Evolutionary conservation across 495 filamentous ascomycete genomes (phyloP), one percentile per base, ranked within the genome.

Genomic region (Tuber microsphaerosporum): DNA sequence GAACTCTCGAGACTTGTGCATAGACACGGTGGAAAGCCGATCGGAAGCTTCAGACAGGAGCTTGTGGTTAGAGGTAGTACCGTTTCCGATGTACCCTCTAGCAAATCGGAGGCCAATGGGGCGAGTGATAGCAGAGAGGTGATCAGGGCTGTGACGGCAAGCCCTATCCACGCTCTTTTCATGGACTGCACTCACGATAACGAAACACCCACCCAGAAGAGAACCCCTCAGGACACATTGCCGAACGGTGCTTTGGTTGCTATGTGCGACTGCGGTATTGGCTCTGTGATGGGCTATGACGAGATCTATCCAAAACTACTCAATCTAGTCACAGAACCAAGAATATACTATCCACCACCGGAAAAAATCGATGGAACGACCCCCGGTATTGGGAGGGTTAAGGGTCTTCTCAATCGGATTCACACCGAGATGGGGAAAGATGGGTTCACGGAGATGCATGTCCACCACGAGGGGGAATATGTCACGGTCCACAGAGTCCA

Each of bases 121-220:
- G 84, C 84, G 44, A 81, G 83, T 0, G 83, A 82, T 42, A 82
- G 78, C 42, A 81, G 79, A 39, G 81, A 83, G 70, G 46, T 83
- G 31, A 76, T 83, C 68, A 82, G 74, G 44, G 75, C 75, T 20
- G 79, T 83, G 83, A 92, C 91, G 48, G 89, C 90, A 37, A 91
- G 89, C 17, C 92, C 93, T 0, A 92, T 97, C 0, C 94, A 97
- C 71, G 96, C 95, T 4, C 86, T 99, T 2, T 98, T 99, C 84
- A 97, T 97, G 93, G 96, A 99, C 81, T 99, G 96, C 83, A 99
- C 96, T 1, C 96, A 99, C 83, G 96, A 99, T 84, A 99, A 99
- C 81, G 95, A 98, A 84, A 89, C 92, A 12, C 96, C 96, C 10
- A 92, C 94, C 1, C 95, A 99, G 84, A 97, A 98, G 84, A 89